Conservation (phyloP, 768 basidiomycete genomes). For the Rhodotorula toruloides region DNA sequence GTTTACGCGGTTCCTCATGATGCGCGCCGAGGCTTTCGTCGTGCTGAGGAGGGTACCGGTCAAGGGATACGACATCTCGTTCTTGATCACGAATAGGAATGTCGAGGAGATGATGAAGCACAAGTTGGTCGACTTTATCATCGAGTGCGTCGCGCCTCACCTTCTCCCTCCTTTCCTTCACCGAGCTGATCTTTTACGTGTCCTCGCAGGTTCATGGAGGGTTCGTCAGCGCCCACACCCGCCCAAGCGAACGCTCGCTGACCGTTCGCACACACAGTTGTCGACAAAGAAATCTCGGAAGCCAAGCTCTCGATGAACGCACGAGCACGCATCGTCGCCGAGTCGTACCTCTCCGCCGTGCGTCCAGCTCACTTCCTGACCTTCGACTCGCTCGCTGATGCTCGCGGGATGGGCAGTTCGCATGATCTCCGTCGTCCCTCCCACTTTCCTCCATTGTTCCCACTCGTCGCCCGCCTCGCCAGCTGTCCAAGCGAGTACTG, state of each 20-base stretch:
- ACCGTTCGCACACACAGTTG: slow-evolving; percentile 55
- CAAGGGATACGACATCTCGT: slow-evolving; percentile 97
- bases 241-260: neutral
- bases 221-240: neutral
- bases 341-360: slow-evolving; percentile 65
- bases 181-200: neutral
- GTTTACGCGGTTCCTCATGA: slow-evolving; percentile 98
- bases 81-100: slow-evolving; percentile 94
- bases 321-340: slow-evolving; percentile 91
- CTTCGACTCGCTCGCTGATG: no score
- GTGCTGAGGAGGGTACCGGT: slow-evolving; percentile 93
- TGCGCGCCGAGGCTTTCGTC: slow-evolving; percentile 93
- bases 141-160: slow-evolving; percentile 60
- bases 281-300: slow-evolving; percentile 98
- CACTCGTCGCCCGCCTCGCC: no score
- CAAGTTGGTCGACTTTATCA: slow-evolving; percentile 99
- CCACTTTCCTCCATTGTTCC: no score
- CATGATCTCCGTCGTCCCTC: neutral
- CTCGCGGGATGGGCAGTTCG: neutral
- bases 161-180: neutral
- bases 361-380: neutral
- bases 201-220: slow-evolving; percentile 33
- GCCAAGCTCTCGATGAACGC: slow-evolving; percentile 98
- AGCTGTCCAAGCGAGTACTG: no score
- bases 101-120: slow-evolving; percentile 99